Conservation (phyloP, 2,329 filamentous ascomycete genomes). For the Chaetomium globosum region DNA sequence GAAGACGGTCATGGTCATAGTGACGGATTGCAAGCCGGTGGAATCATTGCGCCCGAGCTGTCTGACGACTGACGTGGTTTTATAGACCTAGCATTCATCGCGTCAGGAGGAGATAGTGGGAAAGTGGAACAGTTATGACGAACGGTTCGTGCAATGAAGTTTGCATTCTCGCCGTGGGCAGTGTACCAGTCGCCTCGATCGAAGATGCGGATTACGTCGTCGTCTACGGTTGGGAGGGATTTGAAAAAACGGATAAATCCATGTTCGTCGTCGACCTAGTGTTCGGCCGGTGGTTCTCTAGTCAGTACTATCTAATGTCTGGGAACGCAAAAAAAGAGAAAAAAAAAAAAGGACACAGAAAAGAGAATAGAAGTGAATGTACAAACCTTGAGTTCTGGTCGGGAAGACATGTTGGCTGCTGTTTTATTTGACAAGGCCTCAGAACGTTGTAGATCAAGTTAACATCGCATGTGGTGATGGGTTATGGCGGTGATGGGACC, state of each 20-base stretch:
- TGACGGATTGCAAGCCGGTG: conserved; percentile 87
- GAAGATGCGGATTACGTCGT: conserved; percentile 84
- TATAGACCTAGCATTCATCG: conserved; percentile 71
- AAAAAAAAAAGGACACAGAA: background rate
- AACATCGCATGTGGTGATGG: conserved; percentile 11
- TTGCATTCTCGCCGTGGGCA: conserved; percentile 83
- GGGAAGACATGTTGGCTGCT: conserved; percentile 63
- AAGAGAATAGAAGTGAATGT: conserved; percentile 19
- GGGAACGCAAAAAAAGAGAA: conserved; percentile 6
- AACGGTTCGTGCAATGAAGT: conserved; percentile 78
- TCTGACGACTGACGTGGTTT: conserved; percentile 92
- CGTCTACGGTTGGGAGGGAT: conserved; percentile 70
- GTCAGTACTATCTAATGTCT: conserved; percentile 21
- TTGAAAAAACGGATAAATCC: conserved; percentile 98
- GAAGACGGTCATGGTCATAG: conserved; percentile 92
- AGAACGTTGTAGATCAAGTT: conserved; percentile 9
- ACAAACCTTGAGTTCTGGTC: conserved; percentile 70
- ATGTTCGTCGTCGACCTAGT: conserved; percentile 84
- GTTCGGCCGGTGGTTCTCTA: conserved; percentile 40
- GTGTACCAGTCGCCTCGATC: conserved; percentile 95
- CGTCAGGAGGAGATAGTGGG: background rate
- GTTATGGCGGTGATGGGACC: background rate
- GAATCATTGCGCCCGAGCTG: conserved; percentile 83
- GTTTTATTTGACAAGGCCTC: conserved; percentile 4
- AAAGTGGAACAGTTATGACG: conserved; percentile 32